Evolutionary conservation across 192 early-diverging fungal species (phyloP), one percentile per base, ranked within the genome.

Genomic region (Backusella circina): DNA sequence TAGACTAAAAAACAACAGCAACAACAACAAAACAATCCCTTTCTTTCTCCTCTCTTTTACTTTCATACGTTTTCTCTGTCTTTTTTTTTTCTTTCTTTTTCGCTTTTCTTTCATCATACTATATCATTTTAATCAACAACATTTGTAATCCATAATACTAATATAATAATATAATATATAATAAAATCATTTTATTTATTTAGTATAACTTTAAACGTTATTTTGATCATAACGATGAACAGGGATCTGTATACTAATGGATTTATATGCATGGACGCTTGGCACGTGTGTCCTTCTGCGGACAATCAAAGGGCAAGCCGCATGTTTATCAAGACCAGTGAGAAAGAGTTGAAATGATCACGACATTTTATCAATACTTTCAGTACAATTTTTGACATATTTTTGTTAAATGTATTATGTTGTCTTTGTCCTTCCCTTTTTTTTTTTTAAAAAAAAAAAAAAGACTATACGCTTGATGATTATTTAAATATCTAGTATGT

Each of bases 101-200:
- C 18, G 8, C 18, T 28, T 57, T 26, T 57, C 18, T 57, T 26
- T 28, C 54, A 57, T 57, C 54, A 0, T n/a, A 47, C 0, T 47
- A 15, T 41, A 15, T 41, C 13, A 41, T 47, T 47, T 47, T 57
- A 57, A 28, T 61, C 50, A n/a, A n/a, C 21, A 61, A 61, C 26
- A 61, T 61, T 61, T 61, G 54, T 61, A 61, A 61, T 61, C 54
- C 54, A 61, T 61, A 61, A 23, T 61, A 28, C 54, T 61, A 61
- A 61, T 61, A 61, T 61, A 61, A 61, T 61, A 28, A 23, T 61
- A 61, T 61, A 61, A 61, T 61, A 61, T 28, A 61, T 30, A 61
- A 61, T 61, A 61, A 28, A 61, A 61, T 13, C 21, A 26, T 61
- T 61, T 61, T 61, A 28, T 61, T 61, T 61, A 61, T 61, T 61